A percentile compares a stretch with the other conserved stretches of the same genome.
These are phyloP conservation scores for Aspergillus udagawae DNA, from an alignment of 2,329 filamentous ascomycete species.

Conservation along the genomic window DNA sequence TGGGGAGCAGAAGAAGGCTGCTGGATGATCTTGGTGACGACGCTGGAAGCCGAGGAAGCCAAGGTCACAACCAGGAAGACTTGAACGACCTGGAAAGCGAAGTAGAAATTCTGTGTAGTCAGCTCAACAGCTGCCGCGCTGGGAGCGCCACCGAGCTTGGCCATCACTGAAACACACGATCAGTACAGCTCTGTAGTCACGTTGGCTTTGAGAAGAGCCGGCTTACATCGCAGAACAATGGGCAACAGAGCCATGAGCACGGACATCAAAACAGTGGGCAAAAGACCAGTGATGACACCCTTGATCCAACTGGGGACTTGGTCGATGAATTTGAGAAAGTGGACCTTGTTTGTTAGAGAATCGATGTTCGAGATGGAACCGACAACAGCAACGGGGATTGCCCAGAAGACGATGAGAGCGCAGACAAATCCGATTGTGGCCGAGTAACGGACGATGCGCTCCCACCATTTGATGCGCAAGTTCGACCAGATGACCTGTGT, in stretches of 20 bases:
- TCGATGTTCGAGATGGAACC: conserved; percentile 82
- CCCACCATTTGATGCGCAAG: conserved; percentile 80
- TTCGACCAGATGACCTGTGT: conserved; percentile 83
- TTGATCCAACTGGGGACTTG: conserved; percentile 66
- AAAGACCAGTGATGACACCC: conserved; percentile 77
- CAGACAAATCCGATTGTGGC: conserved; percentile 67
- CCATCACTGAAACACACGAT: conserved; percentile 54
- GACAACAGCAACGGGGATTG: conserved; percentile 71
- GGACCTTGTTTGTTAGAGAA: conserved; percentile 58
- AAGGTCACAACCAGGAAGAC: conserved; percentile 86
- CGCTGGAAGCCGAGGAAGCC: conserved; percentile 71
- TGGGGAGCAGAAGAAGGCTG: conserved; percentile 59
- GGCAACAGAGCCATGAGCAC: conserved; percentile 84
- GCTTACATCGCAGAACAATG: conserved; percentile 69
- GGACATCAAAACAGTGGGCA: conserved; percentile 74
- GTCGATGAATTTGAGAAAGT: conserved; percentile 70
- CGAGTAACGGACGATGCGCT: conserved; percentile 69
- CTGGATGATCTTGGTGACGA: conserved; percentile 59
- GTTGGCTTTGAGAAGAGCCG: not conserved
- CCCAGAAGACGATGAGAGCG: conserved; percentile 83
- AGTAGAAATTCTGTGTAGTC: conserved; percentile 87
- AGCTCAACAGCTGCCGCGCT: conserved; percentile 77
- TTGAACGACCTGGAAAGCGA: conserved; percentile 67
- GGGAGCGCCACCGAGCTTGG: conserved; percentile 74
- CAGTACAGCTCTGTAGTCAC: not conserved